Conservation (phyloP, 148 eudicot genomes). For the Suaeda aralocaspica region DNA sequence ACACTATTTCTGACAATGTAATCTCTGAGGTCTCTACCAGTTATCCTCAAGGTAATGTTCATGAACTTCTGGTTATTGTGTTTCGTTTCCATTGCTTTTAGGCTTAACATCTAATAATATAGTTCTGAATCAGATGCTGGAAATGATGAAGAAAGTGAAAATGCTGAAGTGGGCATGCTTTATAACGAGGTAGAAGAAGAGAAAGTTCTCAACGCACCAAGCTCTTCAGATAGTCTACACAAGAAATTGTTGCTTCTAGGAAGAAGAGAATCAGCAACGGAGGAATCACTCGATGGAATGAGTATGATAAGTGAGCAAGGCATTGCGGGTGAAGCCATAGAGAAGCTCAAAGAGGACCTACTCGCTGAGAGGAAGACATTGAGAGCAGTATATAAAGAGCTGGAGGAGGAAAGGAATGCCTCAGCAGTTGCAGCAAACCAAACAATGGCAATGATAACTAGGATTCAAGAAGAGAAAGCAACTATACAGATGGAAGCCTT, state of each 20-base stretch:
- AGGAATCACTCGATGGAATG: conserved; percentile 59
- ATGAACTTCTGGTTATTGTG: neutral
- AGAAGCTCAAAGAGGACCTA: conserved; percentile 51
- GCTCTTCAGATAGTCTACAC: conserved; percentile 49
- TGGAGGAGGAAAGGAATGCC: conserved; percentile 93
- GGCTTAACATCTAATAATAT: neutral
- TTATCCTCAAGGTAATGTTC: conserved; percentile 33
- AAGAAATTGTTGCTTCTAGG: conserved; percentile 44
- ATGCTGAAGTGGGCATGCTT: conserved; percentile 19
- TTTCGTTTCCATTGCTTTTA: conserved; percentile 1
- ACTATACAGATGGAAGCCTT: conserved; percentile 94
- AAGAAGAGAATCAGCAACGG: conserved; percentile 49
- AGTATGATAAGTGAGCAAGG: conserved; percentile 60
- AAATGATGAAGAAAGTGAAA: conserved; percentile 22
- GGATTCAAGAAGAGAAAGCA: conserved; percentile 96
- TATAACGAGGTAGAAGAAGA: conserved; percentile 55
- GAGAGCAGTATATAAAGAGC: conserved; percentile 52
- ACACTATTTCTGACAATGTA: conserved; percentile 20
- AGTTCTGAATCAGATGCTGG: conserved; percentile 38
- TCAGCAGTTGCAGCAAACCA: conserved; percentile 81
- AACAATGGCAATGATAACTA: conserved; percentile 97
- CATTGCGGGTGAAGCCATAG: conserved; percentile 43
- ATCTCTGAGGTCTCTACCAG: conserved; percentile 29
- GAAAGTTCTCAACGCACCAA: conserved; percentile 63
- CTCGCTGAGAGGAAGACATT: conserved; percentile 59